Evolutionary conservation across 2,329 filamentous ascomycete species (phyloP).

Genomic region (Arachnomyces sp.): DNA sequence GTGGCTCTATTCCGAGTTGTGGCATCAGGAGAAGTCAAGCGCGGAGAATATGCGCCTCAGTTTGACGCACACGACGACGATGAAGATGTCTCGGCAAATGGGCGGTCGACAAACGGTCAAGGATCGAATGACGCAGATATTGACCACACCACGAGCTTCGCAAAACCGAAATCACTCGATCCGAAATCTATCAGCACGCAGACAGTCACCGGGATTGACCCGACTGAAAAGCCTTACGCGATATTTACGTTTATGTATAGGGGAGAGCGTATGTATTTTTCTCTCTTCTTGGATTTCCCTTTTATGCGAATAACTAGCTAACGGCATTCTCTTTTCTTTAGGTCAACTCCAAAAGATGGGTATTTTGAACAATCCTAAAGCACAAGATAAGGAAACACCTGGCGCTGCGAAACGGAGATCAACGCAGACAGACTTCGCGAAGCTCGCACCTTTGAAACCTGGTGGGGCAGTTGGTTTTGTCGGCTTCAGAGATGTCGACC

Average conservation of each 20-base stretch:
- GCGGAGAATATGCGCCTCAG: conserved; percentile 94
- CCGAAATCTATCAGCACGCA: conserved; percentile 97
- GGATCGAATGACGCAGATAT: conserved; percentile 67
- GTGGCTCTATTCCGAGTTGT: conserved; percentile 92
- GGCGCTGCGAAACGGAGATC: conserved; percentile 68
- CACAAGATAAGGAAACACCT: conserved; percentile 52
- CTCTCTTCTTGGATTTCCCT: conserved; percentile 4
- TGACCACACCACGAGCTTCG: conserved; percentile 96
- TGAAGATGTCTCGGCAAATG: conserved; percentile 53
- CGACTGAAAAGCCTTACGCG: conserved; percentile 90
- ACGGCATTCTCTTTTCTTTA: conserved; percentile 30
- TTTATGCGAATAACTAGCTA: conserved; percentile 1
- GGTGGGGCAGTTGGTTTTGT: conserved; percentile 87
- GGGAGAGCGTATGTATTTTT: conserved; percentile 67
- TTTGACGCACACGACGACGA: conserved; percentile 96
- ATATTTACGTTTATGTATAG: conserved; percentile 97
- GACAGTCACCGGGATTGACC: conserved; percentile 96
- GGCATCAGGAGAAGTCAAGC: conserved; percentile 93
- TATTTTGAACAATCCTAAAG: conserved; percentile 64
- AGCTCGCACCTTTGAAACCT: conserved; percentile 73
- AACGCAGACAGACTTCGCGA: conserved; percentile 75
- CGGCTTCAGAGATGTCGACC: conserved; percentile 68
- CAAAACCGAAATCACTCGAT: conserved; percentile 90
- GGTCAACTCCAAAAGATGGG: conserved; percentile 97
- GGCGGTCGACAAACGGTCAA: conserved; percentile 37